Conservation (phyloP, 805 yeast genomes). For the Diddensiella santjacobensis region DNA sequence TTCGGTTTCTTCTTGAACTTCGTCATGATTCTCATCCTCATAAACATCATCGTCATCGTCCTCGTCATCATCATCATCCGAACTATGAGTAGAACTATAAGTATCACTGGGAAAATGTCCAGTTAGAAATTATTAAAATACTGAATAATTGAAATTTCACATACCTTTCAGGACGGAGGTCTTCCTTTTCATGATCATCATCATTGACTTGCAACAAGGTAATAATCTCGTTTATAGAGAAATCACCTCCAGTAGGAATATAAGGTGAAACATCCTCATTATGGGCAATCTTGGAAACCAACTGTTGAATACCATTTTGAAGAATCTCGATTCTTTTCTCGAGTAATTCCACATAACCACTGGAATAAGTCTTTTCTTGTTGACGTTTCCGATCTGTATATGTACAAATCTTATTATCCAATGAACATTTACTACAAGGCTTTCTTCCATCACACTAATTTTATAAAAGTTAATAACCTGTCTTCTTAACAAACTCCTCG, state of each 20-base stretch:
- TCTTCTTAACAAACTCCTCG: too few relatives aligned
- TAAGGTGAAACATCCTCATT: conserved; percentile 20
- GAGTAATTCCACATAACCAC: conserved; percentile 59
- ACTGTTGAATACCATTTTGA: conserved; percentile 46
- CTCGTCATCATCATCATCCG: conserved; percentile 3
- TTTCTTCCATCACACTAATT: conserved; percentile 45
- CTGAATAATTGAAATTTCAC: too few relatives aligned
- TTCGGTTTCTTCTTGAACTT: neutral
- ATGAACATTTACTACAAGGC: conserved; percentile 49
- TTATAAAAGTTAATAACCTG: neutral
- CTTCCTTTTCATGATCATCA: neutral
- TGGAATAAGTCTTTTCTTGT: conserved; percentile 54
- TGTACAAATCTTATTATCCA: conserved; percentile 54
- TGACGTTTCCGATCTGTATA: conserved; percentile 51
- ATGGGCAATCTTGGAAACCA: conserved; percentile 21
- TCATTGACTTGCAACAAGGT: conserved; percentile 18
- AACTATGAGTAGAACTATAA: conserved; percentile 1
- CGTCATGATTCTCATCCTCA: neutral
- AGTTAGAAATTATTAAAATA: too few relatives aligned
- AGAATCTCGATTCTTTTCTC: conserved; percentile 55
- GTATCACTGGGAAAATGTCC: neutral
- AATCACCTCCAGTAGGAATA: conserved; percentile 20
- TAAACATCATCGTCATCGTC: conserved; percentile 5
- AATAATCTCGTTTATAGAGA: conserved; percentile 24
- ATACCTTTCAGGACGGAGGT: neutral